Base-by-base conservation (phyloP, 2,329 filamentous ascomycete species). In the Cladobotryum protrusum region DNA sequence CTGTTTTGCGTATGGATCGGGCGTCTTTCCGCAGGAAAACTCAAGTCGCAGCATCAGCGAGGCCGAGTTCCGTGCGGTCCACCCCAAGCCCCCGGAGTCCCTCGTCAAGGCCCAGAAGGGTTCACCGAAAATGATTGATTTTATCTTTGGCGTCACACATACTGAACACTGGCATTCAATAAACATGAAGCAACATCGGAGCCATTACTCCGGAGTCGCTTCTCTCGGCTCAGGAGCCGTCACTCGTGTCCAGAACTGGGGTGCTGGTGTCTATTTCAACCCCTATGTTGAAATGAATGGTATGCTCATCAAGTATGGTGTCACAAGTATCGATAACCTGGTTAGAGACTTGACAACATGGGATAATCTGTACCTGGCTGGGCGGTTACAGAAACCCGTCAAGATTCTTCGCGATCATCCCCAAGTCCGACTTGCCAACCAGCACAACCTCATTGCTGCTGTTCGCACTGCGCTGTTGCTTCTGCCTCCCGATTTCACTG, bases 191-290 rank as follows among this genome's bases (percentile, higher is more conserved):
- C 86, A 96, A 66, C 87, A 99, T 63, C 86, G 88, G 7, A 79
- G 95, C 61, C 93, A 99, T 68, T 99, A 99, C 71, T 97, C 92
- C 1, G 84, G 80, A 11, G 73, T 99, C 17, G 88, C 87, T 1
- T 85, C 83, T 13, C 70, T 96, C 17, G 92, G 92, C 1, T 97
- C 91, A 1, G 91, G 83, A 29, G 78, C 88, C 4, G 88, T 97
- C 15, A 90, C 89, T 13, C 78, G 83, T 48, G 83, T 96, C 17
- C 92, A 99, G 67, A 89, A 97, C 61, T 88, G 87, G 73, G 93
- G 93, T 39, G 93, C 93, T 0, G 95, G 93, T 6, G 89, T 96
- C 36, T 99, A 99, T 71, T 99, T 96, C 72, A 96, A 99, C 61
- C 91, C 93, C 0, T 96, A 92, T 65, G 82, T 99, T 44, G 92